phyloP scores from a whole-genome alignment of 2,329 filamentous ascomycete genomes.

The Arthrobotrys sinensis region DNA sequence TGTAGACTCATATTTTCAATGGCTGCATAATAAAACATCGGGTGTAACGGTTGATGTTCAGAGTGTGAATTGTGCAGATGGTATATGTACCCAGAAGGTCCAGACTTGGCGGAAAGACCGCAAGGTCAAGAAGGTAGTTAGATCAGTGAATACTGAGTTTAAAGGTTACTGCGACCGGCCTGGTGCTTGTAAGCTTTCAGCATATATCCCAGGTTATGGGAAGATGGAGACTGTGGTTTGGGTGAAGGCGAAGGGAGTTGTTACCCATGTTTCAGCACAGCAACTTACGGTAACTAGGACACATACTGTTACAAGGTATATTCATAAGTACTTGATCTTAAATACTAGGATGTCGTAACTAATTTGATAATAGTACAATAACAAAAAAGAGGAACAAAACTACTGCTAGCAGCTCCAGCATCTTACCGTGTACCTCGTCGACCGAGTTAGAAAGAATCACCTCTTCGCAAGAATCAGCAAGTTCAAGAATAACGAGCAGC shows the following conservation, averaged over 20 bases:
- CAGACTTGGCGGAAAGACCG: constrained; percentile 12
- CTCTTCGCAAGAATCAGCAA: background rate
- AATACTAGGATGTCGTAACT: background rate
- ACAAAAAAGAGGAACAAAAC: background rate
- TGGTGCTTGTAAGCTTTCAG: background rate
- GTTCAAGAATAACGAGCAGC: background rate
- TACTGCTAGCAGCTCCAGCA: background rate
- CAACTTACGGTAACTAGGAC: constrained; percentile 2
- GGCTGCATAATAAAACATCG: constrained; percentile 13
- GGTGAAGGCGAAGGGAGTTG: constrained; percentile 5
- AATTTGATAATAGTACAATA: constrained; percentile 6
- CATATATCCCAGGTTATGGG: constrained; percentile 9
- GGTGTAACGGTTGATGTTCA: background rate
- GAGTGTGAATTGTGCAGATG: background rate
- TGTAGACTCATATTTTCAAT: constrained; percentile 13
- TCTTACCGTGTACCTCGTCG: constrained; percentile 1
- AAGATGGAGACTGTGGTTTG: background rate
- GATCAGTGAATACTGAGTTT: background rate
- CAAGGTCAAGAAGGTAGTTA: background rate
- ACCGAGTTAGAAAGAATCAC: background rate
- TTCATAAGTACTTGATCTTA: background rate
- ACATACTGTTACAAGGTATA: constrained; percentile 18
- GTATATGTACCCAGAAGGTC: background rate
- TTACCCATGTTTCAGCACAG: background rate
- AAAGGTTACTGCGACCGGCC: background rate